Conservation (phyloP, 192 early-diverging fungal species). For the Coemansia brasiliensis region DNA sequence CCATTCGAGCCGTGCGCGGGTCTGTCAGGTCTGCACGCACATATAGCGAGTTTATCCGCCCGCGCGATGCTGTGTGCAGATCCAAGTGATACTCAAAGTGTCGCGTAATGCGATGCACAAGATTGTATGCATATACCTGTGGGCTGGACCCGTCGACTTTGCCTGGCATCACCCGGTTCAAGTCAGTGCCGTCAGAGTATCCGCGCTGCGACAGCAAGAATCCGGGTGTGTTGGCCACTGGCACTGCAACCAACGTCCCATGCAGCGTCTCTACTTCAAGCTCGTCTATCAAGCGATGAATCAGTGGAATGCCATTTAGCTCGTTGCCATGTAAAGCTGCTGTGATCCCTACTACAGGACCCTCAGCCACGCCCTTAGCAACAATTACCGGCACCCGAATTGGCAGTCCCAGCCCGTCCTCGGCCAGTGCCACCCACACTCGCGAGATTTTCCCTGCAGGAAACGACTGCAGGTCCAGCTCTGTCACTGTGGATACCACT, state of each 20-base stretch:
- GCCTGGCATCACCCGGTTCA: constrained; percentile 87
- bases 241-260: constrained; percentile 86
- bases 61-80: constrained; percentile 84
- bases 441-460: constrained; percentile 60
- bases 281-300: constrained; percentile 81
- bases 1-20: constrained; percentile 66
- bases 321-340: constrained; percentile 92
- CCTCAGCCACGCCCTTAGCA: constrained; percentile 64
- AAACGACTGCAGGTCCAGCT: constrained; percentile 57
- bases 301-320: constrained; percentile 88
- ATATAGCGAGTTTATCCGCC: constrained; percentile 84
- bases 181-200: constrained; percentile 84
- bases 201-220: constrained; percentile 77
- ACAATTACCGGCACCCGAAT: constrained; percentile 75
- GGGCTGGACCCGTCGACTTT: constrained; percentile 72
- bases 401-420: constrained; percentile 62
- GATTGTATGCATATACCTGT: constrained; percentile 78
- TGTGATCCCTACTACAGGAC: constrained; percentile 66
- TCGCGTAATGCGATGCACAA: constrained; percentile 76
- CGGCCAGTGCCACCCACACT: constrained; percentile 65
- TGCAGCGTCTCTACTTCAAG: constrained; percentile 70
- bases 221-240: constrained; percentile 85
- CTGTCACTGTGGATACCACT: constrained; percentile 42
- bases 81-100: constrained; percentile 87
- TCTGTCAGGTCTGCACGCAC: constrained; percentile 86